Evolutionary conservation across 495 filamentous ascomycete genomes (phyloP).

Genomic region (Aeminium ludgeri): DNA sequence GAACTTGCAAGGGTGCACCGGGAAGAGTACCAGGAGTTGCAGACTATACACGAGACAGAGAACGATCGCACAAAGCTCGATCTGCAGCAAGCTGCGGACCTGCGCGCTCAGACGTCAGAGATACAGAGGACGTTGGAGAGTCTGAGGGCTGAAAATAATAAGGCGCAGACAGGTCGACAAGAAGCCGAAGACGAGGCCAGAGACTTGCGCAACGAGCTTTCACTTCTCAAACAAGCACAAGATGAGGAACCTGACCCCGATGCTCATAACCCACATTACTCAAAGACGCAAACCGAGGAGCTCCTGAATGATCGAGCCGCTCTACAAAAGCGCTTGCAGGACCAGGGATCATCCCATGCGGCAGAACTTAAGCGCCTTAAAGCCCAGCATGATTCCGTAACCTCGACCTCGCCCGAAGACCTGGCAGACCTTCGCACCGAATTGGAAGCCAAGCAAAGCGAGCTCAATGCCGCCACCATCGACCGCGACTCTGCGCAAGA

Average conservation of each 20-base stretch:
- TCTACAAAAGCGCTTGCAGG: slow-evolving; percentile 6
- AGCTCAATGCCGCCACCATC: not conserved
- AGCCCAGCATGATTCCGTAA: no score
- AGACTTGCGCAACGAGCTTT: not conserved
- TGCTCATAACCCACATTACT: not conserved
- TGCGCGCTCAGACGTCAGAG: not conserved
- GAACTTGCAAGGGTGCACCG: slow-evolving; percentile 5
- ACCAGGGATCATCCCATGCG: slow-evolving; percentile 1
- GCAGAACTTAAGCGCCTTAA: slow-evolving; percentile 1
- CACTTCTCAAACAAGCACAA: not conserved
- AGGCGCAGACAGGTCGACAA: not conserved
- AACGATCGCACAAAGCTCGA: slow-evolving; percentile 8
- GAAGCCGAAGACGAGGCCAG: not conserved
- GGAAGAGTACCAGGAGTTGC: slow-evolving; percentile 9
- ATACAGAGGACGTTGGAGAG: not conserved
- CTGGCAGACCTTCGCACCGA: slow-evolving; percentile 1
- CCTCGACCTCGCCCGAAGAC: not conserved
- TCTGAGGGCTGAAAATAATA: not conserved
- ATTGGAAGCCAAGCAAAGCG: slow-evolving; percentile 2
- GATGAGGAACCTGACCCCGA: not conserved
- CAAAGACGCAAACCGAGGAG: not conserved
- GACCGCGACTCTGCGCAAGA: slow-evolving; percentile 13
- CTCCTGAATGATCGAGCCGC: not conserved
- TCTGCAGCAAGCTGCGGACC: slow-evolving; percentile 8
- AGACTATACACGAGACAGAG: slow-evolving; percentile 8